phyloP scores from a whole-genome alignment of 352 stramenopile genomes.

The Globisporangium spinosum region DNA sequence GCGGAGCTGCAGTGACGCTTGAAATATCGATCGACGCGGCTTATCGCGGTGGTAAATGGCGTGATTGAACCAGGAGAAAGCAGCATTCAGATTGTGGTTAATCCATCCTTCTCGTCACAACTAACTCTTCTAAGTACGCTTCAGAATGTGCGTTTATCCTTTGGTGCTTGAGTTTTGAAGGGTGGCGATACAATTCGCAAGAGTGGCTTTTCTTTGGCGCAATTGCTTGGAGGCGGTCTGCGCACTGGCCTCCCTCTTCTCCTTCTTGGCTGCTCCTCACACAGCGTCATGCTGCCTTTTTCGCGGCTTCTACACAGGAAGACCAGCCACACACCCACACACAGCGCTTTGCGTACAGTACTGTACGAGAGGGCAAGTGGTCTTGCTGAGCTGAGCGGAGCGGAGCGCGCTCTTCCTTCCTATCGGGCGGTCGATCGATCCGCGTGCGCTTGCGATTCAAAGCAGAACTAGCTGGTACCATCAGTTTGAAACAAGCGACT shows the following conservation, averaged over 20 bases:
- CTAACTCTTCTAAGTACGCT: background rate
- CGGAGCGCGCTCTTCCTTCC: background rate
- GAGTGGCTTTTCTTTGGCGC: background rate
- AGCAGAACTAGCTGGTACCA: background rate
- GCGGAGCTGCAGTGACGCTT: no score
- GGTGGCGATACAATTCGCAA: background rate
- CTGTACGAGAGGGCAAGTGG: background rate
- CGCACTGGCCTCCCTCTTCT: background rate
- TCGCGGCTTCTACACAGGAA: background rate
- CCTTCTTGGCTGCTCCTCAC: background rate
- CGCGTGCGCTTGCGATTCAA: background rate
- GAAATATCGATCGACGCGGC: background rate
- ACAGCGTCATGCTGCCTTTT: background rate
- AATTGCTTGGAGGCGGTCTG: background rate
- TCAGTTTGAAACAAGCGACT: conserved; percentile 6
- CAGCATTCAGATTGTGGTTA: background rate
- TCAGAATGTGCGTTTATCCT: background rate
- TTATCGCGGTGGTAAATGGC: background rate
- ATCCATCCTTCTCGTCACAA: background rate
- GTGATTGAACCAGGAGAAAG: background rate
- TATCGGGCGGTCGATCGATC: background rate
- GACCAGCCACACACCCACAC: background rate
- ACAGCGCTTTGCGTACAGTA: background rate
- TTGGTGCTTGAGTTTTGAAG: background rate
- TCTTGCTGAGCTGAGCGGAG: background rate